Evolutionary conservation across 2,329 filamentous ascomycete species (phyloP).

Genomic region (Aurifilum marmelostoma): DNA sequence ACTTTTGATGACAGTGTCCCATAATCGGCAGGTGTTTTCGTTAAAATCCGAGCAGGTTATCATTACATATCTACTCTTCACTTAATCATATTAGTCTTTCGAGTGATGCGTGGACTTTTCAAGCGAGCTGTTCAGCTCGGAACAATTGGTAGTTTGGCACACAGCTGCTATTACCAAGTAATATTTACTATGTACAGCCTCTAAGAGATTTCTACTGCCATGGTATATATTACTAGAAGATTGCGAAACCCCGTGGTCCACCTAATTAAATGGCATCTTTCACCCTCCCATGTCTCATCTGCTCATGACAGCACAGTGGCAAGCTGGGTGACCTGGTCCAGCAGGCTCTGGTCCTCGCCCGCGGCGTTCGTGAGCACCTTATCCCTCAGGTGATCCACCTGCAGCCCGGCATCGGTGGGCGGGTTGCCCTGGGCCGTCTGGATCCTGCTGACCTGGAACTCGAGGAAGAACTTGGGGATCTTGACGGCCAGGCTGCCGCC

Average conservation of each 20-base stretch:
- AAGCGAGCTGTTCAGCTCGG: too few relatives aligned
- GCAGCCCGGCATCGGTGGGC: constrained; percentile 53
- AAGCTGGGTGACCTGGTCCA: constrained; percentile 55
- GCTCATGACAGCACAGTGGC: constrained; percentile 30
- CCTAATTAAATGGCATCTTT: too few relatives aligned
- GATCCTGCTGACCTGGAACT: constrained; percentile 62
- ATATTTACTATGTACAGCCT: too few relatives aligned
- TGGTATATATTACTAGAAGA: background rate
- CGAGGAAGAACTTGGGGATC: constrained; percentile 65
- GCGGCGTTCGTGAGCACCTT: constrained; percentile 62
- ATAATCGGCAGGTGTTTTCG: too few relatives aligned
- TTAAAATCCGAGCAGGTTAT: too few relatives aligned
- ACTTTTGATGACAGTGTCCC: background rate
- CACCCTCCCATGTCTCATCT: too few relatives aligned
- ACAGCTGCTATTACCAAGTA: too few relatives aligned
- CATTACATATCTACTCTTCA: too few relatives aligned
- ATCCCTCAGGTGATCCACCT: constrained; percentile 59
- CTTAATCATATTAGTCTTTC: too few relatives aligned
- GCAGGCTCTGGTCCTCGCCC: constrained; percentile 50
- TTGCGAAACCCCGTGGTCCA: background rate
- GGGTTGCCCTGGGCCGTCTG: constrained; percentile 61
- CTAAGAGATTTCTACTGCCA: background rate
- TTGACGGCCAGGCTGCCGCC: constrained; percentile 60
- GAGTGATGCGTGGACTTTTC: too few relatives aligned
- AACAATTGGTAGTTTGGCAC: too few relatives aligned